phyloP scores from a whole-genome alignment of 208 protist genomes.

The Trypanosoma congolense region DNA sequence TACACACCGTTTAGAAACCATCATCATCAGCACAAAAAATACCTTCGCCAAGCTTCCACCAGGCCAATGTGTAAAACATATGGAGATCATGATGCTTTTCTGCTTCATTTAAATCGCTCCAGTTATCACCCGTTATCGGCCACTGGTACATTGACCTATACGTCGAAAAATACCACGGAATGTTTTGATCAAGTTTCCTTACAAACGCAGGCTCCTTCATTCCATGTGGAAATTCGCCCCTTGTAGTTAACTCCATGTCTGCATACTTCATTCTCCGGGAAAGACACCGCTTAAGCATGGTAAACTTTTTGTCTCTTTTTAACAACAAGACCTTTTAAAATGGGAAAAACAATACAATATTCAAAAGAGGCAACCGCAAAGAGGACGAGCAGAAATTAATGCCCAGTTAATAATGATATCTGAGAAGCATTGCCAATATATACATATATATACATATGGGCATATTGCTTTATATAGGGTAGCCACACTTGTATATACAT shows the following conservation, averaged over 20 bases:
- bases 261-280: slow-evolving; percentile 72
- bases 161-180: slow-evolving; percentile 89
- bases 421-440: too few species aligned
- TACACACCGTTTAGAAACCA: not conserved
- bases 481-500: too few species aligned
- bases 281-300: slow-evolving; percentile 47
- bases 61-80: slow-evolving; percentile 89
- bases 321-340: too few species aligned
- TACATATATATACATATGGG: too few species aligned
- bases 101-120: slow-evolving; percentile 80
- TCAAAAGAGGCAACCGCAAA: too few species aligned
- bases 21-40: slow-evolving; percentile 85
- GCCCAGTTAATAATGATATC: too few species aligned
- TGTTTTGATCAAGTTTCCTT: slow-evolving; percentile 86
- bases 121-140: slow-evolving; percentile 81
- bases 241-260: slow-evolving; percentile 77
- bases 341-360: too few species aligned
- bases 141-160: slow-evolving; percentile 90
- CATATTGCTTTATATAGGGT: too few species aligned
- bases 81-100: slow-evolving; percentile 86
- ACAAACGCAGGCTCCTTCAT: slow-evolving; percentile 87
- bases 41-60: slow-evolving; percentile 87
- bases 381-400: too few species aligned
- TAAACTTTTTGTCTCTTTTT: too few species aligned
- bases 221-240: slow-evolving; percentile 88